A percentile compares a stretch with the other conserved stretches of the same genome.
Conservation (phyloP, 2,329 filamentous ascomycete species). For the Mariannaea elegans region DNA sequence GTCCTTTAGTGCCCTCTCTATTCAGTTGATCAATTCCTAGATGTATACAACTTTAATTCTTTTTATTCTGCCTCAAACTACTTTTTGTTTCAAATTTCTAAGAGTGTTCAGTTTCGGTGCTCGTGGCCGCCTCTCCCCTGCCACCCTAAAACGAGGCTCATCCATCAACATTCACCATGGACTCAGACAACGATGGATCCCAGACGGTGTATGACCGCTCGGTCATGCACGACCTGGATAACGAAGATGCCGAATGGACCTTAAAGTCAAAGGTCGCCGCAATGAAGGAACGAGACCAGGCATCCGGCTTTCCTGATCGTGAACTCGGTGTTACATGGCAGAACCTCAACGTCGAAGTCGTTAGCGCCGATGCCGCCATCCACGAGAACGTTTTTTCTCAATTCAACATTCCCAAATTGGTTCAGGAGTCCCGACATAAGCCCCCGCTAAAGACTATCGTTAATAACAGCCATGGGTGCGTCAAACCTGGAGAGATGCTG, state of each 20-base stretch:
- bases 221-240: conserved; percentile 9
- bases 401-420: conserved; percentile 62
- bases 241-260: conserved; percentile 50
- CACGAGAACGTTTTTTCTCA: conserved; percentile 72
- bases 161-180: conserved; percentile 34
- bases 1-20: neutral
- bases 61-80: neutral
- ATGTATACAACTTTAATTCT: neutral
- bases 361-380: conserved; percentile 68
- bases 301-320: conserved; percentile 56
- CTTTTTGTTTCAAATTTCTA: conserved; percentile 2
- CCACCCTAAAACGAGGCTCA: conserved; percentile 12
- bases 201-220: conserved; percentile 36
- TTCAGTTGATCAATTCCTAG: neutral
- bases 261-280: conserved; percentile 59
- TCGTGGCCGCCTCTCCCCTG: conserved; percentile 16
- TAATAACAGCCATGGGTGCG: conserved; percentile 71
- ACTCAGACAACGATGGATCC: conserved; percentile 38
- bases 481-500: conserved; percentile 78
- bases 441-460: conserved; percentile 71
- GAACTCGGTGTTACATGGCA: conserved; percentile 72
- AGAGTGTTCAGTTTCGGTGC: conserved; percentile 1
- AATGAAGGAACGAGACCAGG: conserved; percentile 52
- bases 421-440: conserved; percentile 62
- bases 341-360: conserved; percentile 69